Evolutionary conservation across 2,329 filamentous ascomycete species (phyloP).

Genomic region (Exutisphaerella laricina): DNA sequence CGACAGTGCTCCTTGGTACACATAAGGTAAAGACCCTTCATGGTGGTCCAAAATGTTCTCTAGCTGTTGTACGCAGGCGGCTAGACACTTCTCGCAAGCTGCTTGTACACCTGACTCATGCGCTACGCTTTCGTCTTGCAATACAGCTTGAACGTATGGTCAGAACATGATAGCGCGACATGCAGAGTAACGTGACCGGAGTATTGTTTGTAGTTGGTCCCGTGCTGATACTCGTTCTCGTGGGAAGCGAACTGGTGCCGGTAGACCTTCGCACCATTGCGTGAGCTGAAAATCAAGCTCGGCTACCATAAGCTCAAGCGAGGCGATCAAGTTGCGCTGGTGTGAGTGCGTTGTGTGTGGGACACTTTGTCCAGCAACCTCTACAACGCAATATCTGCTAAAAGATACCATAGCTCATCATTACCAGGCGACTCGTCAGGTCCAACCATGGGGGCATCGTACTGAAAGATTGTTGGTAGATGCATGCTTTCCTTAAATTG

Average conservation of each 20-base stretch:
- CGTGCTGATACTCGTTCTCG: conserved; percentile 61
- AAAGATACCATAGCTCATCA: conserved; percentile 80
- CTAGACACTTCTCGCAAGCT: conserved; percentile 74
- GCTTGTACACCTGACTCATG: conserved; percentile 68
- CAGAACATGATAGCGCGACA: conserved; percentile 83
- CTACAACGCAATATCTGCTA: conserved; percentile 74
- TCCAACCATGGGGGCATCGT: conserved; percentile 54
- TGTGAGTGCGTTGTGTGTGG: conserved; percentile 29
- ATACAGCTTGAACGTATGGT: conserved; percentile 72
- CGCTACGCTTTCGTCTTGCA: conserved; percentile 69
- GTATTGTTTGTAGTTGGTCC: conserved; percentile 72
- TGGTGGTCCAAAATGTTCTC: conserved; percentile 75
- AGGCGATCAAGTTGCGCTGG: conserved; percentile 61
- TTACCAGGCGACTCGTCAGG: conserved; percentile 44
- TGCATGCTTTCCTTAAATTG: conserved; percentile 77
- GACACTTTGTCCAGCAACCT: conserved; percentile 54
- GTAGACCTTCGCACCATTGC: conserved; percentile 79
- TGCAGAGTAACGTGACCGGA: conserved; percentile 74
- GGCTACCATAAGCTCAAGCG: conserved; percentile 69
- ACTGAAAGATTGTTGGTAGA: conserved; percentile 69
- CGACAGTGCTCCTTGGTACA: conserved; percentile 78
- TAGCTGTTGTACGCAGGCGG: conserved; percentile 72
- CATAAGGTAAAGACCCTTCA: conserved; percentile 76
- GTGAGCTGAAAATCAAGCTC: conserved; percentile 77
- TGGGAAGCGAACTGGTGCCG: conserved; percentile 69